Percentiles rank a stretch among this genome's conserved stretches.
Conservation (phyloP, 345 rosid genomes). For the Hirschfeldia incana region DNA sequence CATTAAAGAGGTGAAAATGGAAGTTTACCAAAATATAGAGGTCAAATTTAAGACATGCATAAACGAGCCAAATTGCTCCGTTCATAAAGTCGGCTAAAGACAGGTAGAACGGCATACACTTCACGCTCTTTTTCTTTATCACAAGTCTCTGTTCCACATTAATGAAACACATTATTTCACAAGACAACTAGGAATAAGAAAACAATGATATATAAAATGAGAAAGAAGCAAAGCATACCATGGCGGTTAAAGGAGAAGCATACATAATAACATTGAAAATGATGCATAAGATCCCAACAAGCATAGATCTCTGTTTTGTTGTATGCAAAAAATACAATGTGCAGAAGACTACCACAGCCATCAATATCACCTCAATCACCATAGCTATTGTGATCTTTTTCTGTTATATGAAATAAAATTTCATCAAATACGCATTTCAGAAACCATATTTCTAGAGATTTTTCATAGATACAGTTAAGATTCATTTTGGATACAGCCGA, state of each 20-base stretch:
- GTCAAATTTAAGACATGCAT: constrained; percentile 61
- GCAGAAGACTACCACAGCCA: constrained; percentile 39
- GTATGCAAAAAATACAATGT: constrained; percentile 47
- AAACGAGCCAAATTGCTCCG: constrained; percentile 58
- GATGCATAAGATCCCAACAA: constrained; percentile 48
- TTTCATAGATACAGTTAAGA: background rate
- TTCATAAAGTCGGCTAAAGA: constrained; percentile 56
- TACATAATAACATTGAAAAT: constrained; percentile 56
- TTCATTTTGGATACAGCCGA: background rate
- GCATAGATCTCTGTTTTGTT: constrained; percentile 43
- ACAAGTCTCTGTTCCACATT: constrained; percentile 52
- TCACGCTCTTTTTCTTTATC: constrained; percentile 73
- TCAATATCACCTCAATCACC: constrained; percentile 48
- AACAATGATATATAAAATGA: background rate
- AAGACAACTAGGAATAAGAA: constrained; percentile 3
- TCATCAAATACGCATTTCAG: background rate
- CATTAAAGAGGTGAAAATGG: background rate
- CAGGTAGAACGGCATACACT: constrained; percentile 76
- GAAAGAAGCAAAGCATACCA: constrained; percentile 42
- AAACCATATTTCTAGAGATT: background rate
- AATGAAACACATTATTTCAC: constrained; percentile 20
- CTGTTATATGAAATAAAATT: constrained; percentile 8
- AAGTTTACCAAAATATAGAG: constrained; percentile 50
- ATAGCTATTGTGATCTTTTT: constrained; percentile 36
- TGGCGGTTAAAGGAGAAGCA: constrained; percentile 62